Evolutionary conservation across 2,329 filamentous ascomycete species (phyloP), one percentile per base, ranked within the genome.

Genomic region (Cordyceps militaris): DNA sequence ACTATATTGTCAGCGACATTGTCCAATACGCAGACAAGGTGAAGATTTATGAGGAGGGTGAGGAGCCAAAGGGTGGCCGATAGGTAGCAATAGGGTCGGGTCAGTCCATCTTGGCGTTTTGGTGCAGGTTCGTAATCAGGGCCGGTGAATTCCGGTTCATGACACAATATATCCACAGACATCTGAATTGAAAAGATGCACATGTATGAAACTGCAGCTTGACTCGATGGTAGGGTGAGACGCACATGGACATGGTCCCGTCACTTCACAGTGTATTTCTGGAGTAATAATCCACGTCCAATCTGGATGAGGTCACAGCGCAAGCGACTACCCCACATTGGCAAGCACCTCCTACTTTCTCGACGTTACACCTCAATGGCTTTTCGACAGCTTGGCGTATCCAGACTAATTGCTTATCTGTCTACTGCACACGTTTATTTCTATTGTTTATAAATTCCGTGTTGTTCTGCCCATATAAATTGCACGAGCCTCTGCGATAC

Each of bases 1-100:
- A 95, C 61, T 84, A 82, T 48, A 83, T 96, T 23, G 80, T 89
- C 55, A 96, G 90, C 62, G 87, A 89, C 60, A 97, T 99, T 61
- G 75, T 73, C 36, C 82, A 91, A 66, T 97, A 97, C 70, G 85
- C 91, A 0, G 86, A 87, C 34, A 91, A 85, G 65, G 89, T 97
- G 26, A 85, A 89, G 74, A 85, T 97, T 47, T 89, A 84, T 64
- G 89, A 94, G 59, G 85, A 91, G 16, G 70, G 65, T 2, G 19
- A 59, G 47, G 23, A 19, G 46, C 32, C 43, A n/a, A 58, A 40
- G 40, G 54, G 26, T 14, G 46, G n/a, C 14, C 16, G 30, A 14
- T 47, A 51, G 16, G 21, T 43, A 24, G 21, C 34, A 44, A 44
- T 24, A 14, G 19, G 26, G 23, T 43, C 13, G 38, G n/a, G 26